Base-by-base conservation (phyloP, 495 filamentous ascomycete species). In the Lophiostoma macrostomum region DNA sequence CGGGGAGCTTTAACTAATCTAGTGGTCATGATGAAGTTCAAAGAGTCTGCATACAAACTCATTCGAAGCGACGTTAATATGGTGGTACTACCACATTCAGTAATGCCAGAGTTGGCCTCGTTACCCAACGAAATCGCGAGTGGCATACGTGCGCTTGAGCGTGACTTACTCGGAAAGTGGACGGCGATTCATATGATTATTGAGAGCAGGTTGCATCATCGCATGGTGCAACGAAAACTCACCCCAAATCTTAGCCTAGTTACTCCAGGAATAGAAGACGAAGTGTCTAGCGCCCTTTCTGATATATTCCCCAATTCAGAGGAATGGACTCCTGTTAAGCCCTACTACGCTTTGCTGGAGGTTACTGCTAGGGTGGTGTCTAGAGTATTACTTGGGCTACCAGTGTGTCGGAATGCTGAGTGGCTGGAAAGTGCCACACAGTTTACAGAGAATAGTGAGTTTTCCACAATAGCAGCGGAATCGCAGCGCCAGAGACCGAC, bases 151-250 rank as follows among this genome's bases (percentile, higher is more conserved):
- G 44, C 44, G 6, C 19, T 48, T 4, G 44, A 48, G 29, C 44
- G 36, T 35, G 44, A 48, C 27, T 20, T 48, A 7, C 7, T 48
- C n/a, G 44, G 44, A 4, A 28, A 28, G 3, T 48, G 36, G 16
- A 48, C 44, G 16, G 44, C 29, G 11, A 14, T 48, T 13, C 34
- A 48, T 19, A 13, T 48, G 16, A 48, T 48, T 12, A 13, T 48
- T 4, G n/a, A 48, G 29, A 19, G n/a, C n/a, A 10, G 44, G 5
- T 30, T 48, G 4, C 44, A 48, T 24, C 44, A 48, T 20, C 20
- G 10, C 22, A 48, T 48, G 29, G 44, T 36, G 4, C 28, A 36
- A 20, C 29, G 44, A 5, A 34, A 48, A 35, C n/a, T 48, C 5
- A 48, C 44, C 4, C 41, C 41, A 14, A 7, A 18, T 5, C 41